phyloP scores from a whole-genome alignment of 140 eudicot species.

The Bidens hawaiensis region DNA sequence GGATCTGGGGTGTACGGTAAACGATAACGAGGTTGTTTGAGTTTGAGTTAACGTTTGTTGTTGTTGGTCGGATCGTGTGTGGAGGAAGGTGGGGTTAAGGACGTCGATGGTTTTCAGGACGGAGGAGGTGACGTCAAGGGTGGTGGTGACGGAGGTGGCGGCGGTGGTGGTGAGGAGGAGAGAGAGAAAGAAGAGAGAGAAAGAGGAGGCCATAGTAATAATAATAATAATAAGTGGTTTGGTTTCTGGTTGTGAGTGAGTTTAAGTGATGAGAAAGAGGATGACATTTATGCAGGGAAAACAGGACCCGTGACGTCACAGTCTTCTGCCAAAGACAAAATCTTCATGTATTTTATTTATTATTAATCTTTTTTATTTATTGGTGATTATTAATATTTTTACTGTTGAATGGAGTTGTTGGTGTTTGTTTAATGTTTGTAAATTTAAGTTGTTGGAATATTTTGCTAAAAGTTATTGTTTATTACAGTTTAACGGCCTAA shows the following conservation, averaged over 20 bases:
- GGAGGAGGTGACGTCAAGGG: constrained; percentile 26
- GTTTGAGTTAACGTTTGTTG: not conserved
- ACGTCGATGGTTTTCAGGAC: constrained; percentile 24
- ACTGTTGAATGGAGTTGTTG: not conserved
- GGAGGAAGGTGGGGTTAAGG: constrained; percentile 11
- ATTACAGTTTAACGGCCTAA: not conserved
- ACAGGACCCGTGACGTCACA: constrained; percentile 30
- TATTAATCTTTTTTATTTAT: no score
- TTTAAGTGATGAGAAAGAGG: constrained; percentile 19
- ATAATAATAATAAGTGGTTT: no score
- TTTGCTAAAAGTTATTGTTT: not conserved
- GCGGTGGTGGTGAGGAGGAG: not conserved
- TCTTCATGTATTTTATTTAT: constrained; percentile 4
- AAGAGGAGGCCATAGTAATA: constrained; percentile 23
- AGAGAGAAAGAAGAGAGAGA: constrained; percentile 4
- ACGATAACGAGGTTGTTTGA: constrained; percentile 11
- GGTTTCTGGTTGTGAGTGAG: constrained; percentile 20
- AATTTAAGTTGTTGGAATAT: not conserved
- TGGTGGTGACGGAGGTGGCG: constrained; percentile 23
- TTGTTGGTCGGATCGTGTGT: not conserved
- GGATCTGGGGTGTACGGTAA: constrained; percentile 48
- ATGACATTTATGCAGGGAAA: constrained; percentile 31
- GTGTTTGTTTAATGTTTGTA: no score
- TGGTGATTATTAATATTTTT: not conserved
- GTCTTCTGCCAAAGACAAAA: constrained; percentile 26